These are phyloP conservation scores for Fraxinus excelsior DNA, from an alignment of 257 asterid genomes.

Conservation along the genomic window DNA sequence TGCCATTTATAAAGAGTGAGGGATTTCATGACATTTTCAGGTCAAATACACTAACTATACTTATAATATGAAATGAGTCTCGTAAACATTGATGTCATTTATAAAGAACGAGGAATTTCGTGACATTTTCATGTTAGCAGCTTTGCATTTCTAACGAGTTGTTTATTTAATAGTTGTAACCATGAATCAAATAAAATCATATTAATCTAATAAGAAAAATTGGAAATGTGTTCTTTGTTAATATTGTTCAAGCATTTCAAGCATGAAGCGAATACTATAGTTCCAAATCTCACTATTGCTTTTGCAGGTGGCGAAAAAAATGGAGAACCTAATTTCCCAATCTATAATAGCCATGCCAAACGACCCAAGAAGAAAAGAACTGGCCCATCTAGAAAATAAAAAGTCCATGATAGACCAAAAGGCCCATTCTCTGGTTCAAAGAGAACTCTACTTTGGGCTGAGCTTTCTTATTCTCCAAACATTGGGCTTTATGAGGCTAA, in stretches of 20 bases:
- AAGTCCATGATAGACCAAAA: constrained; percentile 62
- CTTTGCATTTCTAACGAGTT: not conserved
- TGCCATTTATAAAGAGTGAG: no score
- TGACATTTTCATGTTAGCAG: not conserved
- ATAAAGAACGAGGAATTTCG: not conserved
- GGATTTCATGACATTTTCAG: no score
- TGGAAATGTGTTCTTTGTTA: no score
- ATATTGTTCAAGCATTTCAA: no score
- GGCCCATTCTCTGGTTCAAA: constrained; percentile 60
- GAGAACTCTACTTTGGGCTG: constrained; percentile 72
- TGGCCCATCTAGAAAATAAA: constrained; percentile 48
- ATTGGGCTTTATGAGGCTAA: constrained; percentile 88
- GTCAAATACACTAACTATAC: not conserved
- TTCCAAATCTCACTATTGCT: not conserved
- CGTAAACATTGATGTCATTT: not conserved
- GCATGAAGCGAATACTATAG: not conserved
- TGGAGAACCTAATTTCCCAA: constrained; percentile 57
- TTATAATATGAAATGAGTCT: not conserved
- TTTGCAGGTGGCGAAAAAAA: constrained; percentile 68
- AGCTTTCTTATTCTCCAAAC: constrained; percentile 68
- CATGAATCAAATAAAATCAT: not conserved
- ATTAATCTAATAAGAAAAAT: no score
- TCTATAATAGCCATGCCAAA: constrained; percentile 53
- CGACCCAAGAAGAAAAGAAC: constrained; percentile 71
- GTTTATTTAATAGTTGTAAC: not conserved